A percentile compares a stretch with the other conserved stretches of the same genome.
Conservation (phyloP, 805 yeast species). For the Metschnikowia similis region DNA sequence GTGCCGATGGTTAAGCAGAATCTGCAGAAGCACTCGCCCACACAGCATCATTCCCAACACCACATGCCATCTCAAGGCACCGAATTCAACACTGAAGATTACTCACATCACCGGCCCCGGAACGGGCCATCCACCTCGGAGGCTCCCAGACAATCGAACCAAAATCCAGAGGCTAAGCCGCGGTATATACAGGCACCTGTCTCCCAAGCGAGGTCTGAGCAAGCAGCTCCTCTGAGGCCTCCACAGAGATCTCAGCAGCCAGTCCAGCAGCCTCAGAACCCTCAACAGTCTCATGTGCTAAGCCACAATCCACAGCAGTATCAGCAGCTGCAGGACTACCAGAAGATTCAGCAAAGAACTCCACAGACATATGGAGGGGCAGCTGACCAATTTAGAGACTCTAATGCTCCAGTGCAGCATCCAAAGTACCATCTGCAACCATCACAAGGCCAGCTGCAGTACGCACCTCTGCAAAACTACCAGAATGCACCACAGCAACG, state of each 20-base stretch:
- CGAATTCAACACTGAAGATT: constrained; percentile 5
- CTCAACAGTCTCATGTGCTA: neutral
- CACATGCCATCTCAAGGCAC: constrained; percentile 15
- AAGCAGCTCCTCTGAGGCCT: neutral
- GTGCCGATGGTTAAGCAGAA: constrained; percentile 15
- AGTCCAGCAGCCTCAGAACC: neutral
- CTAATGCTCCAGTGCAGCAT: neutral
- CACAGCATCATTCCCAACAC: constrained; percentile 10
- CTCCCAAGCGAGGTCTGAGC: constrained; percentile 1
- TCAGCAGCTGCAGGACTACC: neutral
- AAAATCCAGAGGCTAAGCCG: constrained; percentile 19
- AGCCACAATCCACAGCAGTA: neutral
- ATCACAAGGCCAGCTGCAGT: neutral
- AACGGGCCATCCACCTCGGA: constrained; percentile 1
- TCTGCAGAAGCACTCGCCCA: constrained; percentile 12
- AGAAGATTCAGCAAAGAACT: neutral
- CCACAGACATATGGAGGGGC: neutral
- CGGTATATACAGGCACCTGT: constrained; percentile 31
- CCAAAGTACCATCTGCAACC: neutral
- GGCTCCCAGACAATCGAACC: constrained; percentile 6
- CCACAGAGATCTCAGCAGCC: neutral
- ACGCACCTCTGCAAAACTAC: neutral
- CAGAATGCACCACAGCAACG: constrained; percentile 2
- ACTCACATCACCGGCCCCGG: neutral
- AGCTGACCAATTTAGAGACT: neutral